phyloP scores from a whole-genome alignment of 768 basidiomycete species.

The Tephrocybe sp. region DNA sequence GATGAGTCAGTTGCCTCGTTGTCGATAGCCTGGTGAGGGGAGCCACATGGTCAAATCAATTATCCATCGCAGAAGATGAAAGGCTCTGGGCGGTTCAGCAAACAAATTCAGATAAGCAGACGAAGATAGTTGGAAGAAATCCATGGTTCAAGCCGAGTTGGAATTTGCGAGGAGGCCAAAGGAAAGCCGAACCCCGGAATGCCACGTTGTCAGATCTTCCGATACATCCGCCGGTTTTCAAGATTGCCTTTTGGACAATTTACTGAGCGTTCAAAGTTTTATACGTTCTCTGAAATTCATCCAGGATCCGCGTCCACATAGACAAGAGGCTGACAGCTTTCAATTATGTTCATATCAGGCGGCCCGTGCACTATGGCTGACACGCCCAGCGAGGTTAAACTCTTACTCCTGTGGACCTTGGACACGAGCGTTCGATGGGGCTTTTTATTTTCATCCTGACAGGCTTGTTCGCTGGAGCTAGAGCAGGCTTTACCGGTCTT shows the following conservation, averaged over 20 bases:
- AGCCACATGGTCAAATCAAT: not conserved
- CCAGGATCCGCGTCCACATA: too few relatives aligned
- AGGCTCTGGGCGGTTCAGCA: too few relatives aligned
- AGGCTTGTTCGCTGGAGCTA: not conserved
- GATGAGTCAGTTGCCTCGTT: conserved; percentile 12
- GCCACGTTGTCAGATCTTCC: not conserved
- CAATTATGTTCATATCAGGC: not conserved
- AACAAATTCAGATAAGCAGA: too few relatives aligned
- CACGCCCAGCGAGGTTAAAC: not conserved
- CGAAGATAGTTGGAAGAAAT: too few relatives aligned
- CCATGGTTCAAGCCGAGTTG: too few relatives aligned
- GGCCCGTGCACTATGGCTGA: not conserved
- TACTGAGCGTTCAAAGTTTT: not conserved
- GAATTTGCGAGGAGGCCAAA: too few relatives aligned
- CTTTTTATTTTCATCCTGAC: not conserved
- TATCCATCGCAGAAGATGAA: not conserved
- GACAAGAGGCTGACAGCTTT: not conserved
- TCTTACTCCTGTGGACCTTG: not conserved
- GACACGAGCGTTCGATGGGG: not conserved
- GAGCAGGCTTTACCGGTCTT: conserved; percentile 4
- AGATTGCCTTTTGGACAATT: not conserved
- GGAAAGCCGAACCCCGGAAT: too few relatives aligned
- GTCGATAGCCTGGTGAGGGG: not conserved
- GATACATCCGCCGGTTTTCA: not conserved
- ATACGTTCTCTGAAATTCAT: not conserved